Conservation (phyloP, 179 eudicot species). For the Spinacia oleracea region DNA sequence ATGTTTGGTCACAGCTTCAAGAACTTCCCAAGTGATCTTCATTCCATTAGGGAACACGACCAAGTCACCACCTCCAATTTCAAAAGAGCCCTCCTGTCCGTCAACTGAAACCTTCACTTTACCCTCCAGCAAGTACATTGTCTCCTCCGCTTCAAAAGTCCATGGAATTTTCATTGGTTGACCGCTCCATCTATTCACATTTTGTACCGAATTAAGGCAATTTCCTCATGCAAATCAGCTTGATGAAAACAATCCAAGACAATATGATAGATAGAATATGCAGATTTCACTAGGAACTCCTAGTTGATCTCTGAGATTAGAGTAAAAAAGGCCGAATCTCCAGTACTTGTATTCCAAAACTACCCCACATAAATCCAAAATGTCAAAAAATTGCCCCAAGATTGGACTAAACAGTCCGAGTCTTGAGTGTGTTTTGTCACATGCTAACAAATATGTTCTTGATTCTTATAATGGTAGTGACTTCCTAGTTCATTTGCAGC, state of each 20-base stretch:
- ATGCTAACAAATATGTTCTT: neutral
- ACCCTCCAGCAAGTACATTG: conserved; percentile 84
- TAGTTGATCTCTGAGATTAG: neutral
- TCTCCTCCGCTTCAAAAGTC: conserved; percentile 82
- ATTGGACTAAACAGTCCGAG: neutral
- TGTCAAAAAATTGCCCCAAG: neutral
- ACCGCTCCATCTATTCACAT: conserved; percentile 66
- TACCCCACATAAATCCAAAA: too few relatives aligned
- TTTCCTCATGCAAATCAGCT: neutral
- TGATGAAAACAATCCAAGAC: neutral
- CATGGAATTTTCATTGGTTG: conserved; percentile 93
- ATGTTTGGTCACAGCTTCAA: conserved; percentile 84
- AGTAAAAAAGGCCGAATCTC: neutral
- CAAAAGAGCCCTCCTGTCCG: conserved; percentile 76
- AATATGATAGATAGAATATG: neutral
- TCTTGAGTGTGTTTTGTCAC: neutral
- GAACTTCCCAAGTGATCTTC: conserved; percentile 94
- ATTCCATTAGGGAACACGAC: conserved; percentile 88
- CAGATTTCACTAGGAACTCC: neutral
- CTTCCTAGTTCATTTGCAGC: neutral
- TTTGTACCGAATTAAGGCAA: neutral
- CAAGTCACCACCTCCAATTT: conserved; percentile 79
- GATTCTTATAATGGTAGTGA: neutral
- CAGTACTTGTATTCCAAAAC: neutral
- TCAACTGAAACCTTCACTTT: conserved; percentile 87